phyloP scores from a whole-genome alignment of 2,329 filamentous ascomycete species.

The Arthroderma sp. region DNA sequence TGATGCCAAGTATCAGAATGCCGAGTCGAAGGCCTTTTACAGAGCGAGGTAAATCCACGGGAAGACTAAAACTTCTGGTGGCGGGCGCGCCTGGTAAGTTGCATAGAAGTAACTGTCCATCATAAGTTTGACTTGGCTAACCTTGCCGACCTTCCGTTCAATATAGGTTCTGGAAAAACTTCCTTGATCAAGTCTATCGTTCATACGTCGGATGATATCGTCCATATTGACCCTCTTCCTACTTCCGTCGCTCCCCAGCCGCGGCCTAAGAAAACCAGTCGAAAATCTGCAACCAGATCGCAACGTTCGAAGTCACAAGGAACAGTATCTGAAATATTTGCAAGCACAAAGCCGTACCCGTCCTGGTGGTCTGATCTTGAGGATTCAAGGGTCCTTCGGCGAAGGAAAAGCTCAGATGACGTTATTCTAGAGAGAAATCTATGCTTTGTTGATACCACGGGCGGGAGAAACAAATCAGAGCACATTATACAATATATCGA shows the following conservation, averaged over 20 bases:
- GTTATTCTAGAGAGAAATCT: slow-evolving; percentile 78
- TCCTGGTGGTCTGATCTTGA: slow-evolving; percentile 79
- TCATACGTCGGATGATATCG: slow-evolving; percentile 77
- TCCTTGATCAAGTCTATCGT: slow-evolving; percentile 80
- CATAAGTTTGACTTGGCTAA: slow-evolving; percentile 8
- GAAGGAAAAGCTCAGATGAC: slow-evolving; percentile 60
- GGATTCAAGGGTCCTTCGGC: slow-evolving; percentile 44
- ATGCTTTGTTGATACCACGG: slow-evolving; percentile 79
- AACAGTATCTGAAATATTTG: slow-evolving; percentile 54
- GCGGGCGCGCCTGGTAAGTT: slow-evolving; percentile 59
- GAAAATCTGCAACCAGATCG: slow-evolving; percentile 7
- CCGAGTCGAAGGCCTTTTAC: slow-evolving; percentile 83
- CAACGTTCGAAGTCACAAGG: slow-evolving; percentile 9
- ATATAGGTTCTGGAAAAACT: slow-evolving; percentile 68
- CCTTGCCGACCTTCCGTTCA: not conserved
- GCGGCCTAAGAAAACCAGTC: slow-evolving; percentile 6
- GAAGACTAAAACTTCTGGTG: slow-evolving; percentile 77
- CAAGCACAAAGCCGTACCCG: slow-evolving; percentile 73
- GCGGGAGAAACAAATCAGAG: slow-evolving; percentile 44
- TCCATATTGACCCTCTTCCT: slow-evolving; percentile 64
- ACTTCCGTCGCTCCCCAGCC: slow-evolving; percentile 12
- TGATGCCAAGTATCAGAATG: slow-evolving; percentile 94
- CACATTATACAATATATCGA: slow-evolving; percentile 59
- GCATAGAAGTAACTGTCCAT: slow-evolving; percentile 4
- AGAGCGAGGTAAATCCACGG: slow-evolving; percentile 66